Evolutionary conservation across 2,329 filamentous ascomycete genomes (phyloP).

Genomic region (Arthroderma sp.): DNA sequence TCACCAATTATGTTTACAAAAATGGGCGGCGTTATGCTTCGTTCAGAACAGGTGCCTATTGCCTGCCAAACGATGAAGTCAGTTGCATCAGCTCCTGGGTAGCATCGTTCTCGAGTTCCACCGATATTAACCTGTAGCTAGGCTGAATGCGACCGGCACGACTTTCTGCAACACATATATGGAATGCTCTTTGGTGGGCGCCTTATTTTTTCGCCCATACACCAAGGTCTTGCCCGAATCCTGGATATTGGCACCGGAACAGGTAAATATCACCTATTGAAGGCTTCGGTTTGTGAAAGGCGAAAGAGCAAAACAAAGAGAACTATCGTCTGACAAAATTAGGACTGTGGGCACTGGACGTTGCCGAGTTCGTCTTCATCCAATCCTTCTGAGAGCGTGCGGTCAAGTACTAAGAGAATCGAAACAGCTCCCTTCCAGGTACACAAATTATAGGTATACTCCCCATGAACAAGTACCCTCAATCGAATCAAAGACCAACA

Average conservation of each 20-base stretch:
- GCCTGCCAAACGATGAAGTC: slow-evolving; percentile 1
- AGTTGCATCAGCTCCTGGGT: neutral
- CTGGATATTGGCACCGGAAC: slow-evolving; percentile 12
- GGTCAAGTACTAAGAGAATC: neutral
- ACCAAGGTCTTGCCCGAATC: slow-evolving; percentile 8
- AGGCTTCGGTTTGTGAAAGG: no score
- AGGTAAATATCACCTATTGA: slow-evolving; percentile 1
- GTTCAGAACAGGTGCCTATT: slow-evolving; percentile 6
- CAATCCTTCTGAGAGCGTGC: neutral
- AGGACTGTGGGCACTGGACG: slow-evolving; percentile 11
- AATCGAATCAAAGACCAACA: neutral
- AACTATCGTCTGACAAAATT: neutral
- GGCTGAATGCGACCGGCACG: slow-evolving; percentile 8
- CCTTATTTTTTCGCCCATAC: slow-evolving; percentile 17
- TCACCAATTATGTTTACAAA: slow-evolving; percentile 3
- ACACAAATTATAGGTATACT: slow-evolving; percentile 6
- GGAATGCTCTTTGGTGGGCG: slow-evolving; percentile 13
- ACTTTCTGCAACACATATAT: slow-evolving; percentile 15
- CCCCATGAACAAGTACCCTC: neutral
- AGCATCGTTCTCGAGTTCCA: slow-evolving; percentile 1
- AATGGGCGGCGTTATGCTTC: slow-evolving; percentile 9
- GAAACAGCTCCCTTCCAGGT: slow-evolving; percentile 4
- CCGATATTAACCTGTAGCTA: slow-evolving; percentile 2
- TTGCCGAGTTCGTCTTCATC: slow-evolving; percentile 10
- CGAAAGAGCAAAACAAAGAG: no score